Evolutionary conservation across 257 asterid genomes (phyloP).

Genomic region (Petunia secreta): DNA sequence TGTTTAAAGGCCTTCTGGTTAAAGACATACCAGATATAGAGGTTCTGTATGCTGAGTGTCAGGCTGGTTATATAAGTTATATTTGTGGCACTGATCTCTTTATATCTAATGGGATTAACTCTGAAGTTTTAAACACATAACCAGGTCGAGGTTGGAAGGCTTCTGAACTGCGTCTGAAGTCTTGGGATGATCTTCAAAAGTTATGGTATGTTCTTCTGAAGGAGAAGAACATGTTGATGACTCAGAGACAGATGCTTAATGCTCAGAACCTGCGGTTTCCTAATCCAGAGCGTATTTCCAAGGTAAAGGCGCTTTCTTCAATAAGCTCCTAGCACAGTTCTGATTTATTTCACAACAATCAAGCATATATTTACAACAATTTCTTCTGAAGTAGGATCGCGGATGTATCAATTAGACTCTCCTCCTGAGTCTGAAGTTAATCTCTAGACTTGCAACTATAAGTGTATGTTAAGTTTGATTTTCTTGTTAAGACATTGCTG

Average conservation of each 20-base stretch:
- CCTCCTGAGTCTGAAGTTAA: constrained; percentile 6
- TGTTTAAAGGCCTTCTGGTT: constrained; percentile 17
- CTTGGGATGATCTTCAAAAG: constrained; percentile 98
- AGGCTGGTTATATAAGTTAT: background rate
- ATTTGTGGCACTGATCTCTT: background rate
- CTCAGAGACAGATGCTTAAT: constrained; percentile 90
- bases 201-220: constrained; percentile 88
- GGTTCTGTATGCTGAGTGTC: constrained; percentile 2
- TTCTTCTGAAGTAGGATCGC: background rate
- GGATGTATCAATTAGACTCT: background rate
- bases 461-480: background rate
- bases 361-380: background rate
- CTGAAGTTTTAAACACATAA: constrained; percentile 22
- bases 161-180: constrained; percentile 88
- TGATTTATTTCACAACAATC: background rate
- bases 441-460: background rate
- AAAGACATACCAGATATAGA: background rate
- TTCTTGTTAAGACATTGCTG: constrained; percentile 1
- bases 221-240: constrained; percentile 94
- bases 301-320: constrained; percentile 45
- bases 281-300: constrained; percentile 87
- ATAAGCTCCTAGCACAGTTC: background rate
- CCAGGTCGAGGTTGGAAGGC: constrained; percentile 97
- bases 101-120: constrained; percentile 8
- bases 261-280: constrained; percentile 80